Evolutionary conservation across 2,329 filamentous ascomycete genomes (phyloP).

Genomic region (Apiospora sp.): DNA sequence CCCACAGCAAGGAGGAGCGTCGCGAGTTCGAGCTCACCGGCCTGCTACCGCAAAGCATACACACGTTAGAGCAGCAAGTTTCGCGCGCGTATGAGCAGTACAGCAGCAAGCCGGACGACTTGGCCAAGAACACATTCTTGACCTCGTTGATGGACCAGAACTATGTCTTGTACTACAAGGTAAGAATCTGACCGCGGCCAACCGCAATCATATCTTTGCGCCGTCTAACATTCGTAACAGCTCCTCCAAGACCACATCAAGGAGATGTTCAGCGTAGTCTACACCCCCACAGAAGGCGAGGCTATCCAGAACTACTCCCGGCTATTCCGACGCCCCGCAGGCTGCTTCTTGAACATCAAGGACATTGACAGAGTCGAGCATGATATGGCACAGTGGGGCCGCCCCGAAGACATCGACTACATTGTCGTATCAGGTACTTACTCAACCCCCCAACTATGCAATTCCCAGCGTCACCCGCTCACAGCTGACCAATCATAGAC

Average conservation of each 20-base stretch:
- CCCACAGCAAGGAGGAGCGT: constrained; percentile 75
- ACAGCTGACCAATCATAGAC: constrained; percentile 44
- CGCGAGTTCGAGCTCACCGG: constrained; percentile 74
- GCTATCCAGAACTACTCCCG: constrained; percentile 86
- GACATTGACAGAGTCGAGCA: constrained; percentile 71
- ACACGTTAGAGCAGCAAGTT: constrained; percentile 80
- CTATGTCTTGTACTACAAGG: constrained; percentile 80
- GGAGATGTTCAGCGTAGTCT: constrained; percentile 91
- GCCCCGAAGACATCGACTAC: constrained; percentile 80
- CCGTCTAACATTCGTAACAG: constrained; percentile 33
- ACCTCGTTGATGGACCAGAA: constrained; percentile 87
- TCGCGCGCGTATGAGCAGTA: constrained; percentile 85
- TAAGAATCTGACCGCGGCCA: constrained; percentile 43
- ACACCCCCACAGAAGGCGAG: constrained; percentile 89
- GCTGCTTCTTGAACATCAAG: constrained; percentile 80
- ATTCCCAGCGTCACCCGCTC: not conserved
- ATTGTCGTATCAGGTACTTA: constrained; percentile 81
- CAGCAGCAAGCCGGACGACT: constrained; percentile 63
- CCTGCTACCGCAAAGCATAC: constrained; percentile 74
- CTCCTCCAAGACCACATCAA: constrained; percentile 79
- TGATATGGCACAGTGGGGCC: constrained; percentile 73
- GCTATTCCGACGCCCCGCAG: constrained; percentile 79
- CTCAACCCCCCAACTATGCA: constrained; percentile 28
- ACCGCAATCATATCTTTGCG: not conserved
- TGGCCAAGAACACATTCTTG: constrained; percentile 89